Percentiles rank a stretch among this genome's conserved stretches.
Evolutionary conservation across 306 rosid genomes (phyloP).

Genomic region (Erythrophleum fordii): DNA sequence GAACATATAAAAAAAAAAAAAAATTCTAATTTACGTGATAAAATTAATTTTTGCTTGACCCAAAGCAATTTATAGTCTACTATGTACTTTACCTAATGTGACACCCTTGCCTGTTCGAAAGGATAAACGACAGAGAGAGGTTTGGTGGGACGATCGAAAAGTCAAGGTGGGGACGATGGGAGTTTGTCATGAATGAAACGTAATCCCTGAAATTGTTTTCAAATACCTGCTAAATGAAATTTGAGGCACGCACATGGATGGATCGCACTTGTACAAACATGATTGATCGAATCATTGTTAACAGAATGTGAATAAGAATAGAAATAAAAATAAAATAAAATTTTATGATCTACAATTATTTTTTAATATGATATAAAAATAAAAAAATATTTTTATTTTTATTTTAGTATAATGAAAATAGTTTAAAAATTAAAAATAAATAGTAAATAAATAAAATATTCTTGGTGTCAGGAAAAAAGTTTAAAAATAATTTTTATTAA

Average conservation of each 20-base stretch:
- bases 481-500: too few species aligned
- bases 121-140: not conserved
- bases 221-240: too few species aligned
- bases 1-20: not conserved
- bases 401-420: too few species aligned
- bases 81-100: not conserved
- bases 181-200: not conserved
- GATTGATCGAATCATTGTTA: too few species aligned
- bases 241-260: not conserved
- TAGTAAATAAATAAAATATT: too few species aligned
- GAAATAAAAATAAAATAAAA: too few species aligned
- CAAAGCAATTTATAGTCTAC: conserved; percentile 19
- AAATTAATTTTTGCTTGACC: conserved; percentile 1
- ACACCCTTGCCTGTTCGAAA: not conserved
- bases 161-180: not conserved
- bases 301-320: too few species aligned
- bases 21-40: not conserved
- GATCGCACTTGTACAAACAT: not conserved
- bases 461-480: too few species aligned
- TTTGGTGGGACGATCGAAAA: not conserved
- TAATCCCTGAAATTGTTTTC: not conserved
- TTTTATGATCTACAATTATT: too few species aligned
- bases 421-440: too few species aligned
- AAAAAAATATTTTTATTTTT: too few species aligned
- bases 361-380: too few species aligned